Percentiles rank a stretch among this genome's conserved stretches.
Conservation (phyloP, 2,329 filamentous ascomycete species). For the Stromatinia cepivora region DNA sequence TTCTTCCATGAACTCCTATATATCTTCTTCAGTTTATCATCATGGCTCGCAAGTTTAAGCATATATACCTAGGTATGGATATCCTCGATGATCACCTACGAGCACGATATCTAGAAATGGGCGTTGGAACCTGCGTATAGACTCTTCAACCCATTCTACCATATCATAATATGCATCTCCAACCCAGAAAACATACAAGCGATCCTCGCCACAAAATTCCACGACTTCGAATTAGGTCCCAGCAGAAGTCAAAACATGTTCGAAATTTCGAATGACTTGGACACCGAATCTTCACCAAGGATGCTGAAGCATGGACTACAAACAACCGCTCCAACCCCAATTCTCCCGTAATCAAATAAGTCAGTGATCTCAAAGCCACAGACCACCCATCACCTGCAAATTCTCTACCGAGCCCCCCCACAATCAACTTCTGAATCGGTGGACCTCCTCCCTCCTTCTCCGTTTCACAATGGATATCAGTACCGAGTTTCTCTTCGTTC, state of each 20-base stretch:
- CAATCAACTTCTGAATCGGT: slow-evolving; percentile 40
- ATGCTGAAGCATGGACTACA: slow-evolving; percentile 44
- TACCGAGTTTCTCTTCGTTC: slow-evolving; percentile 59
- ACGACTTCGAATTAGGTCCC: slow-evolving; percentile 42
- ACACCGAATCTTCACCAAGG: slow-evolving; percentile 46
- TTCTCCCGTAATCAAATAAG: slow-evolving; percentile 41
- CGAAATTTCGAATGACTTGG: slow-evolving; percentile 40
- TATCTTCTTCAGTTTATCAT: background rate
- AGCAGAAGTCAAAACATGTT: slow-evolving; percentile 39
- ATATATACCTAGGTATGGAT: slow-evolving; percentile 25
- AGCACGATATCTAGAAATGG: slow-evolving; percentile 24
- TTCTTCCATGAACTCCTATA: background rate
- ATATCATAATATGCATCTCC: slow-evolving; percentile 47
- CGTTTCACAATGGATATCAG: slow-evolving; percentile 54
- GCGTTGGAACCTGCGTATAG: slow-evolving; percentile 28
- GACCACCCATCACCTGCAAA: slow-evolving; percentile 52
- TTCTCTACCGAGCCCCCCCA: slow-evolving; percentile 36
- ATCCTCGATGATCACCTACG: slow-evolving; percentile 33
- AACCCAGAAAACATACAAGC: slow-evolving; percentile 41
- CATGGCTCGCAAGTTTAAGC: slow-evolving; percentile 20
- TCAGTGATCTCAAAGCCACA: slow-evolving; percentile 42
- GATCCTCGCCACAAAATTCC: slow-evolving; percentile 40
- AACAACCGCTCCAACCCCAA: slow-evolving; percentile 44
- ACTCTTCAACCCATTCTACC: slow-evolving; percentile 23
- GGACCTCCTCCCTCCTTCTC: slow-evolving; percentile 48